Evolutionary conservation across 371 early-diverging fungal species (phyloP).

Genomic region (Actinomucor elegans): DNA sequence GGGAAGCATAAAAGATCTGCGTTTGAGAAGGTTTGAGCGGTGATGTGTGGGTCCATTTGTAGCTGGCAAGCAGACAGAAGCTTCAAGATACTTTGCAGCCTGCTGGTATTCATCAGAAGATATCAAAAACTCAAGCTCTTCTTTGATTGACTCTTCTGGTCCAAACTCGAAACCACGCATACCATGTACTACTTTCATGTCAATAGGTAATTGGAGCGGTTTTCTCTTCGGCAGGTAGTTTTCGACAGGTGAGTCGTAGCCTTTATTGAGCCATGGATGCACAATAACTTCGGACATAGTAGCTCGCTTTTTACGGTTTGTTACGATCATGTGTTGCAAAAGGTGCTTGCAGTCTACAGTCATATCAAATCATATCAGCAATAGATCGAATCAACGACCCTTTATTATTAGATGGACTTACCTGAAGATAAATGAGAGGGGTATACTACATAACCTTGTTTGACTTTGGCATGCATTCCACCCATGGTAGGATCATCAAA

Average conservation of each 20-base stretch:
- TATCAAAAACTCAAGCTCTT: slow-evolving; percentile 55
- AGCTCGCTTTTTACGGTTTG: slow-evolving; percentile 68
- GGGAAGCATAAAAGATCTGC: not conserved
- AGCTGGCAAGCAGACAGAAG: not conserved
- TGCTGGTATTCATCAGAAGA: slow-evolving; percentile 24
- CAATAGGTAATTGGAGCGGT: slow-evolving; percentile 68
- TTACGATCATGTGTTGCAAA: slow-evolving; percentile 76
- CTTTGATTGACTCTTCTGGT: slow-evolving; percentile 63
- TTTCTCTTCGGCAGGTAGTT: slow-evolving; percentile 63
- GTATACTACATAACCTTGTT: slow-evolving; percentile 73
- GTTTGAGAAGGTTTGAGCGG: not conserved
- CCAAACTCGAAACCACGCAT: slow-evolving; percentile 91
- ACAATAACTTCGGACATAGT: slow-evolving; percentile 69
- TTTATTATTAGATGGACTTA: too few relatives aligned
- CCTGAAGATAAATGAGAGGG: slow-evolving; percentile 79
- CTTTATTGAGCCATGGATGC: slow-evolving; percentile 85
- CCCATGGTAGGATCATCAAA: slow-evolving; percentile 92
- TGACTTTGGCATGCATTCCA: slow-evolving; percentile 86
- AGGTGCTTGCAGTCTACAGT: slow-evolving; percentile 80
- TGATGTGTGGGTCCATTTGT: not conserved
- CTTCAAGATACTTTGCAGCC: slow-evolving; percentile 1
- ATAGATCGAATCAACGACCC: too few relatives aligned
- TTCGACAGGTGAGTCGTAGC: slow-evolving; percentile 63
- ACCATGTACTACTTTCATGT: slow-evolving; percentile 67
- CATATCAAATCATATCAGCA: too few relatives aligned